Evolutionary conservation across 2,329 filamentous ascomycete genomes (phyloP), one percentile per base, ranked within the genome.

Genomic region (Fusarium luffae): DNA sequence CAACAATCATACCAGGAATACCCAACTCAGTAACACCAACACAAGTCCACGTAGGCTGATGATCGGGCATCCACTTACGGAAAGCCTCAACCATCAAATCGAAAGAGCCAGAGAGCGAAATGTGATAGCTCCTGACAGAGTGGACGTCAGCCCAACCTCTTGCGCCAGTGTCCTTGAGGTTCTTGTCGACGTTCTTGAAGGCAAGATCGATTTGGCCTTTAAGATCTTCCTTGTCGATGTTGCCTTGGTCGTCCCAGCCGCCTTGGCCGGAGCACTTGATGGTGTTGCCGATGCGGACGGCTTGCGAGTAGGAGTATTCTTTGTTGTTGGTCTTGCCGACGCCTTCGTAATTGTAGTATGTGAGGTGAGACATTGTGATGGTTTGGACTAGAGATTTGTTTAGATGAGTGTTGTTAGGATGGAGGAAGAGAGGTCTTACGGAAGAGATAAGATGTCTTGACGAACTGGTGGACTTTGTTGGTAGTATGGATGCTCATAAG

Each of bases 91-190:
- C 78, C 80, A 88, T 84, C 8, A 77, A 77, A 0, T 68, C 78
- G 16, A 83, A 55, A 1, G 77, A 78, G 52, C 82, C 79, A 18
- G 80, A 80, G 4, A 84, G 76, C 3, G 76, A 79, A 3, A 82
- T 75, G 57, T 84, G 81, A 61, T 85, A 87, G 3, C 81, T 82
- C 19, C 79, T 81, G 23, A 87, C 78, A 0, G 79, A 77, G 74
- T 76, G 86, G 0, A 89, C 87, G 61, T 89, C 85, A n/a, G 75
- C 74, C 85, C 85, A 88, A 4, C 86, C 86, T 60, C 85, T 83
- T 1, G 85, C 86, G 2, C 88, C 88, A 0, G 86, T 86, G 18
- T 83, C 71, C 43, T 80, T 82, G 7, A 90, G 76, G 28, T 75
- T 78, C 7, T 80, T 73, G 2, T 90, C 86, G 12, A 89, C 84